Base-by-base conservation (phyloP, 2,329 filamentous ascomycete genomes). In the Colletotrichum spinosum region DNA sequence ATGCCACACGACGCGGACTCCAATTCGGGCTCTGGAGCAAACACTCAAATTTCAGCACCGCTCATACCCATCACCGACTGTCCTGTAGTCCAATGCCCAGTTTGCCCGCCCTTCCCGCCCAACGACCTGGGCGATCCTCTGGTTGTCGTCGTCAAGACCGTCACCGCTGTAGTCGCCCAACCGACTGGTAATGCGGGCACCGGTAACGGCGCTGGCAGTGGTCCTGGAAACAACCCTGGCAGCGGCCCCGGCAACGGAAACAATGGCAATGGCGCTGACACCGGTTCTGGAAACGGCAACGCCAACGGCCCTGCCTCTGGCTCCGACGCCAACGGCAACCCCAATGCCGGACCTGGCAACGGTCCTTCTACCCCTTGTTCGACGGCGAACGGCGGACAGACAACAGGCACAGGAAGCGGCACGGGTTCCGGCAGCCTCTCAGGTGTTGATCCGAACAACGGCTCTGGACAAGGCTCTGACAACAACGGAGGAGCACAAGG, bases 51-150 rank as follows among this genome's bases (percentile, higher is more conserved):
- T 33, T 44, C 51, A n/a, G 62, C 62, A 10, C 62, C 62, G 2
- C 57, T 62, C 25, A 62, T 62, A 6, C 62, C 62, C 8, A 65
- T 65, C 42, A 55, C 58, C 11, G 62, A 65, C 25, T 62, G 64
- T 4, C 60, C 64, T 8, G 49, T 64, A 12, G 60, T 67, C 11
- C 60, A 67, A 41, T 73, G 68, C 25, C 70, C 70, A 12, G 55
- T 66, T 11, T 72, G 70, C 44, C 67, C 69, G 3, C 56, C 51
- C 9, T 66, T 64, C 34, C 46, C 55, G 2, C 52, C 53, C 6
- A 54, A 52, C 2, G 49, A 37, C 8, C 39, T 54, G 7, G 35
- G 63, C 10, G 46, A 44, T 1, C 41, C 54, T 17, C 10, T 65
- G 1, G 51, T 41, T 6, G 46, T 61, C 2, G 52, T 62, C 8